Conservation (phyloP, 2,329 filamentous ascomycete genomes). For the Metarhizium brunneum region DNA sequence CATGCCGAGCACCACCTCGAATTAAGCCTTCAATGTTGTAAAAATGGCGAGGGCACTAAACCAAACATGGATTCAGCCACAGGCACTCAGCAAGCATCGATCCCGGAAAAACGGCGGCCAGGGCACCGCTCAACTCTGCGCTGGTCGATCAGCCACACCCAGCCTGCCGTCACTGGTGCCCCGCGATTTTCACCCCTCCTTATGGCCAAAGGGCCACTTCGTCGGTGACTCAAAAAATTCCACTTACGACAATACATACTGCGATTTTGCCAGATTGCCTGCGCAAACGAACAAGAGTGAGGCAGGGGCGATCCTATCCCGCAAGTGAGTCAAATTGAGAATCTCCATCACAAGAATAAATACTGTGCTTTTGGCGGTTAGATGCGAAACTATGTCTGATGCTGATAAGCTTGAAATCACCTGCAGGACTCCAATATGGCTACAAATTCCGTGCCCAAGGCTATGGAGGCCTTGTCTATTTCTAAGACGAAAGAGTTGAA, state of each 20-base stretch:
- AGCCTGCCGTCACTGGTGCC: constrained; percentile 15
- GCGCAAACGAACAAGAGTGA: constrained; percentile 3
- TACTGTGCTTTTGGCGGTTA: background rate
- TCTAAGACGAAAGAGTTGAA: constrained; percentile 55
- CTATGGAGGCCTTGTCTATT: constrained; percentile 41
- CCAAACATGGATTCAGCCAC: too few species aligned
- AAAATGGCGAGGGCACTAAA: too few species aligned
- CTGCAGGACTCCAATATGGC: constrained; percentile 28
- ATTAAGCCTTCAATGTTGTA: too few species aligned
- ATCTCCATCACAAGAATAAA: background rate
- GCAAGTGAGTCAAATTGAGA: constrained; percentile 6
- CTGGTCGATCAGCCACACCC: constrained; percentile 8
- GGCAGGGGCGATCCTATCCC: constrained; percentile 4
- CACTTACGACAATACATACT: background rate
- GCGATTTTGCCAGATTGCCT: constrained; percentile 10
- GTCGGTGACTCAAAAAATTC: constrained; percentile 20
- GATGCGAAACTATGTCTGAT: background rate
- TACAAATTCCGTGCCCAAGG: constrained; percentile 31
- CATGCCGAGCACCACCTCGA: too few species aligned
- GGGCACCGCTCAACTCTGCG: background rate
- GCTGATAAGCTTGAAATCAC: background rate
- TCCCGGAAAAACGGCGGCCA: background rate
- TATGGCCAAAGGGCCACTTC: constrained; percentile 1
- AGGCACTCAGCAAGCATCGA: too few species aligned
- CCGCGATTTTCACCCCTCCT: constrained; percentile 29